Evolutionary conservation across 192 early-diverging fungal genomes (phyloP), one percentile per base, ranked within the genome.

Genomic region (Coemansia brasiliensis): DNA sequence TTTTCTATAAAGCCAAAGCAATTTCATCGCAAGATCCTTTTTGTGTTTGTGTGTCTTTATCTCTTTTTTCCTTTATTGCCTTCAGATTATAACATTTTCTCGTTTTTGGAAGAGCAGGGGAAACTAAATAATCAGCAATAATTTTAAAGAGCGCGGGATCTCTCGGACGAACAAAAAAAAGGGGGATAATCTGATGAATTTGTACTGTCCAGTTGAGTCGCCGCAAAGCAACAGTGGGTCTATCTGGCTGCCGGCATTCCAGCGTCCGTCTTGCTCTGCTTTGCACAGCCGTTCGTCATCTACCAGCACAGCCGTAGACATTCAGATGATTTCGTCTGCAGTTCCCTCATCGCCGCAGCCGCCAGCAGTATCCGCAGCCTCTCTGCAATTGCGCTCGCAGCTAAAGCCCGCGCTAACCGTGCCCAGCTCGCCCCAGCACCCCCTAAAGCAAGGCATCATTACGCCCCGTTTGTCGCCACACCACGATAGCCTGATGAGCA

Each of bases 251-350:
- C 55, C 52, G 51, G 51, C 22, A 37, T 53, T 59, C n/a, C 21
- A 16, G 35, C 37, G 43, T 29, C 29, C 44, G 35, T 35, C 57
- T 22, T 37, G 57, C 32, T 46, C 57, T 3, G 37, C 57, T 10
- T 17, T 24, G 37, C 62, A 73, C 52, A 67, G 63, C 46, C 70
- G 70, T 56, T 61, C 70, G 13, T 67, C 72, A 18, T 74, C 65
- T 9, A 55, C 61, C 29, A 52, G 60, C 53, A 67, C 72, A 16
- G 39, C 67, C 1, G 70, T 73, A n/a, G 52, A 54, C 38, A 13
- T 27, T 10, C 27, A 57, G 17, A 59, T 45, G 41, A 29, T 48
- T 35, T 48, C 56, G 4, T 39, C 39, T 24, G 22, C 50, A n/a
- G 39, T 37, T 43, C 52, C 42, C 39, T 59, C n/a, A n/a, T 37